A percentile compares a stretch with the other conserved stretches of the same genome.
Evolutionary conservation across 306 rosid genomes (phyloP).

Genomic region (Trifolium pratense): DNA sequence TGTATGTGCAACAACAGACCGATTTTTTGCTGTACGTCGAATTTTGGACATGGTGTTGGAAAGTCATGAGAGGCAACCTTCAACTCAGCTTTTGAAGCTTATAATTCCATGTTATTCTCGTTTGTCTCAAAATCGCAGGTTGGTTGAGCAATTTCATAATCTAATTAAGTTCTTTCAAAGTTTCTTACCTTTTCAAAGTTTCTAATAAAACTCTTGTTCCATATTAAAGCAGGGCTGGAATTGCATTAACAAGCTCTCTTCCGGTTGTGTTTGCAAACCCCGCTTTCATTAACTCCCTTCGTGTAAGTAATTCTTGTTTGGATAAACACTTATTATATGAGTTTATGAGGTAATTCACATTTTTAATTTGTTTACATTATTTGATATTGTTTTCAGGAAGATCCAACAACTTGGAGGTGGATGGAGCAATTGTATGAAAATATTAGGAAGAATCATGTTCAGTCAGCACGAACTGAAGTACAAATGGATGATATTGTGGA

Average conservation of each 20-base stretch:
- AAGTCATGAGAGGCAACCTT: slow-evolving; percentile 67
- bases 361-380: no score
- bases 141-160: slow-evolving; percentile 14
- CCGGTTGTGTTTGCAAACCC: slow-evolving; percentile 72
- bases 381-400: no score
- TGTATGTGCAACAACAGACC: slow-evolving; percentile 70
- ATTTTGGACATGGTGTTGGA: slow-evolving; percentile 68
- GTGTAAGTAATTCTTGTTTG: slow-evolving; percentile 52
- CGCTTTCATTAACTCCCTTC: slow-evolving; percentile 66
- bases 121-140: slow-evolving; percentile 71
- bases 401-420: no score
- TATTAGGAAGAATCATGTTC: no score
- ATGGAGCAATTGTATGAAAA: no score
- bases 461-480: no score
- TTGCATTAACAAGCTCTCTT: slow-evolving; percentile 73
- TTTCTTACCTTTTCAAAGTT: neutral
- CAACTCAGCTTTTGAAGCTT: slow-evolving; percentile 72
- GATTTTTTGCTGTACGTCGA: slow-evolving; percentile 71
- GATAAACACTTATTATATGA: no score
- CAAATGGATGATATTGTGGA: no score
- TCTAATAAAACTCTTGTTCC: neutral
- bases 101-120: slow-evolving; percentile 76
- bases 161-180: no score
- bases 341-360: no score
- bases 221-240: slow-evolving; percentile 60